Conservation (phyloP, 768 basidiomycete species). For the Candolleomyces eurysporus region DNA sequence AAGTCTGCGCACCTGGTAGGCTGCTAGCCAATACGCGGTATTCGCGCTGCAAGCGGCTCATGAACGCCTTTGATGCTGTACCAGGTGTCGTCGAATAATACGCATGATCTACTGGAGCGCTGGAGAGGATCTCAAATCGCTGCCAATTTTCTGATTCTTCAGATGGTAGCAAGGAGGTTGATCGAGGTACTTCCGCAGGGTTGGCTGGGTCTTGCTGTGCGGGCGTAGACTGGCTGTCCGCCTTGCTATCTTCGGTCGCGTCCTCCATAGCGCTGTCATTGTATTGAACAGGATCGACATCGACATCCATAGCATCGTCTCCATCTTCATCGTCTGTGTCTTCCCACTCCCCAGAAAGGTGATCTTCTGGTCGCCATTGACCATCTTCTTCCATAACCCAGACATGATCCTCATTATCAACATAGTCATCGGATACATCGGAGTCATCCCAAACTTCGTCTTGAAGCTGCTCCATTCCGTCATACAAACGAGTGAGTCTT, state of each 20-base stretch:
- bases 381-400: slow-evolving; percentile 46
- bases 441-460: slow-evolving; percentile 60
- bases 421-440: slow-evolving; percentile 38
- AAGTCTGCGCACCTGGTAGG: slow-evolving; percentile 68
- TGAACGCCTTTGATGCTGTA: slow-evolving; percentile 71
- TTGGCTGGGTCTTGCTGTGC: neutral
- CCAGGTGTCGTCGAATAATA: slow-evolving; percentile 62
- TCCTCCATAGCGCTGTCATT: neutral
- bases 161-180: neutral
- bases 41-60: slow-evolving; percentile 76
- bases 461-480: slow-evolving; percentile 78
- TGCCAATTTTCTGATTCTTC: slow-evolving; percentile 51
- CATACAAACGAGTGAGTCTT: slow-evolving; percentile 73
- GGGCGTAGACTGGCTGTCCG: neutral
- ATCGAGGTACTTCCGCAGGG: neutral
- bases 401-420: slow-evolving; percentile 42
- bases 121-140: slow-evolving; percentile 76
- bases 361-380: slow-evolving; percentile 45
- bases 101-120: slow-evolving; percentile 80
- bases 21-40: slow-evolving; percentile 77
- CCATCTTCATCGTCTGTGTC: slow-evolving; percentile 18
- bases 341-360: slow-evolving; percentile 40
- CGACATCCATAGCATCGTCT: neutral
- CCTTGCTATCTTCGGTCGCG: neutral
- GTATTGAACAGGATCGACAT: neutral